Percentiles rank a stretch among this genome's conserved stretches.
Evolutionary conservation across 345 rosid species (phyloP).

Genomic region (Raphanus sativus): DNA sequence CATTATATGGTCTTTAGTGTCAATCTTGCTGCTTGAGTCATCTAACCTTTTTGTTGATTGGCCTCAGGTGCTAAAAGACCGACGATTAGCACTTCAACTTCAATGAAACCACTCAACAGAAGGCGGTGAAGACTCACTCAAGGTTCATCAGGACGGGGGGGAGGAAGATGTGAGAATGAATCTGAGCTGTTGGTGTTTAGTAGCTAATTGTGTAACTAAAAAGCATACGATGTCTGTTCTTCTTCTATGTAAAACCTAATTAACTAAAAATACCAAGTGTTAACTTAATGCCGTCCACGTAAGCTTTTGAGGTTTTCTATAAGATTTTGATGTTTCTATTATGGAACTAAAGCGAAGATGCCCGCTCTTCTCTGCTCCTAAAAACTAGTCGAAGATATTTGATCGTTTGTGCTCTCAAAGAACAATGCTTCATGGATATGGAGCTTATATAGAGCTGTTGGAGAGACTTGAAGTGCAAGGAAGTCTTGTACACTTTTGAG

Average conservation of each 20-base stretch:
- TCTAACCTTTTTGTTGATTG: background rate
- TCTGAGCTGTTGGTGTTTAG: conserved; percentile 14
- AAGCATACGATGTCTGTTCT: background rate
- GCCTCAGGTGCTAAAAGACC: conserved; percentile 33
- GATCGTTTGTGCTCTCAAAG: too few species aligned
- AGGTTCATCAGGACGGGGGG: background rate
- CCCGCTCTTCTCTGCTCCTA: background rate
- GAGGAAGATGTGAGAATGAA: conserved; percentile 19
- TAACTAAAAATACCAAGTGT: conserved; percentile 6
- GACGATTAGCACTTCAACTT: conserved; percentile 24
- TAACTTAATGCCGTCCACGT: conserved; percentile 11
- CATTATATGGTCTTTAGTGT: background rate
- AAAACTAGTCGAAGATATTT: too few species aligned
- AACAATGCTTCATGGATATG: too few species aligned
- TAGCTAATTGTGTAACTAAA: conserved; percentile 26
- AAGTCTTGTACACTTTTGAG: too few species aligned
- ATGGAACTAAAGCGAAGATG: background rate
- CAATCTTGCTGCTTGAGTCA: background rate
- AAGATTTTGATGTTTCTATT: background rate
- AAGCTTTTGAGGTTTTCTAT: background rate
- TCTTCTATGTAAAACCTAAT: background rate
- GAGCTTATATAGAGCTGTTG: too few species aligned
- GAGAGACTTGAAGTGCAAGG: too few species aligned
- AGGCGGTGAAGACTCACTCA: conserved; percentile 17
- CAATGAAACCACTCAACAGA: conserved; percentile 31